Conservation (phyloP, 768 basidiomycete genomes). For the Leccinum ochraceum region DNA sequence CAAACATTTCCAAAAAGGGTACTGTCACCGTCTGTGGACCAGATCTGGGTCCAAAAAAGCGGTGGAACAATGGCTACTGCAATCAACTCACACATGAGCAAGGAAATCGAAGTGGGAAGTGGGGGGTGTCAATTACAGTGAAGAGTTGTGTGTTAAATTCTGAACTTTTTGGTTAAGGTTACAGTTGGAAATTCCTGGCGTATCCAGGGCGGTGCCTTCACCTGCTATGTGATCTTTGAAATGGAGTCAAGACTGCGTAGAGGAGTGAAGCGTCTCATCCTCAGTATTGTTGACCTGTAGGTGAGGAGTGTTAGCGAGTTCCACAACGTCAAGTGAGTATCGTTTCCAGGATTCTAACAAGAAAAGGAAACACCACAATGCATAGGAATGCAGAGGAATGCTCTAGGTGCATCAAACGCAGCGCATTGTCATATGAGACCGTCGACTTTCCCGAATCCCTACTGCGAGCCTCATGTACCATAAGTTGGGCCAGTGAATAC, state of each 20-base stretch:
- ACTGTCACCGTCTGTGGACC: neutral
- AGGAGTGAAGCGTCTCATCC: neutral
- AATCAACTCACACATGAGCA: neutral
- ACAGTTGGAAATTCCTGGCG: neutral
- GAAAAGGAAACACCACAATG: neutral
- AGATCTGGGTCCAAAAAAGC: slow-evolving; percentile 1
- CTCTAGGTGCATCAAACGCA: neutral
- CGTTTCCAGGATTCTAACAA: too few species aligned
- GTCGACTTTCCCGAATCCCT: neutral
- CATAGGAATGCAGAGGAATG: too few species aligned
- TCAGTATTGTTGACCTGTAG: neutral
- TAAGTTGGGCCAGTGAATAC: neutral
- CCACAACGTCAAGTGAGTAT: neutral
- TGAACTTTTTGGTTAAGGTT: neutral
- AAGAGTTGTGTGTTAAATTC: neutral
- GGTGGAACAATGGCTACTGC: slow-evolving; percentile 3
- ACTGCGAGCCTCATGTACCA: neutral
- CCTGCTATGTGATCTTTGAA: too few species aligned
- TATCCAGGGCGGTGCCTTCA: neutral
- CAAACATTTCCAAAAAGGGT: neutral
- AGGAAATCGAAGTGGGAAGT: neutral
- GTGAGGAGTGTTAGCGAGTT: neutral
- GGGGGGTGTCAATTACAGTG: too few species aligned
- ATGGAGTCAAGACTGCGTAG: neutral
- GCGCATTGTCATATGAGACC: neutral